Evolutionary conservation across 371 early-diverging fungal species (phyloP).

Genomic region (Neoconidiobolus thromboides): DNA sequence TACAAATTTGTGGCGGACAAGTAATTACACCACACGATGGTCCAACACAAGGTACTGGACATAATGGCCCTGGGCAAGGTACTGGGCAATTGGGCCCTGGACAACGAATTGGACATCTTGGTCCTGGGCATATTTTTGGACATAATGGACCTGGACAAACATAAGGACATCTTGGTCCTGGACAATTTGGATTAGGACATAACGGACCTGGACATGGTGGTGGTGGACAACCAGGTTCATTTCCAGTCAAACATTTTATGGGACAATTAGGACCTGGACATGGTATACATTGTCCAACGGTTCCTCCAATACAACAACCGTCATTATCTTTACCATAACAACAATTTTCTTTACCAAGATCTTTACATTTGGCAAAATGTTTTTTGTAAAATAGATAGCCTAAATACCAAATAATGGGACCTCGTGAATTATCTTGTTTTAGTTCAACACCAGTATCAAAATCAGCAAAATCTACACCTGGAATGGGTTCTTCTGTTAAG

Average conservation of each 20-base stretch:
- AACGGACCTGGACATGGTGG: neutral
- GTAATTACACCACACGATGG: neutral
- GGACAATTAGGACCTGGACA: neutral
- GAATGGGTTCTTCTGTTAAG: too few relatives aligned
- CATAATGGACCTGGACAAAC: neutral
- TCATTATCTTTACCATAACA: neutral
- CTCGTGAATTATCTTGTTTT: too few relatives aligned
- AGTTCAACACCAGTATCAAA: too few relatives aligned
- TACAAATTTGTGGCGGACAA: neutral
- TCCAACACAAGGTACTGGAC: neutral
- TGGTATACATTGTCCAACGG: too few relatives aligned
- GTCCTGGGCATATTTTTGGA: neutral
- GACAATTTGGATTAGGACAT: neutral
- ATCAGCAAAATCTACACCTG: too few relatives aligned
- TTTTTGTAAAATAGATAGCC: too few relatives aligned
- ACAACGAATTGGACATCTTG: neutral
- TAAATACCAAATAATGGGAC: too few relatives aligned
- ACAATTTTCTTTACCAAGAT: neutral
- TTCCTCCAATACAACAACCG: neutral
- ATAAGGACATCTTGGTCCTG: neutral
- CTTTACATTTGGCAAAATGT: too few relatives aligned
- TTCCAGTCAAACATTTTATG: neutral
- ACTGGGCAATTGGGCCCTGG: slow-evolving; percentile 3
- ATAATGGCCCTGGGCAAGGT: neutral
- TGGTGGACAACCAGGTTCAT: neutral